These are phyloP conservation scores for Coriolopsis trogii DNA, from an alignment of 1,284 basidiomycete genomes.

Conservation along the genomic window DNA sequence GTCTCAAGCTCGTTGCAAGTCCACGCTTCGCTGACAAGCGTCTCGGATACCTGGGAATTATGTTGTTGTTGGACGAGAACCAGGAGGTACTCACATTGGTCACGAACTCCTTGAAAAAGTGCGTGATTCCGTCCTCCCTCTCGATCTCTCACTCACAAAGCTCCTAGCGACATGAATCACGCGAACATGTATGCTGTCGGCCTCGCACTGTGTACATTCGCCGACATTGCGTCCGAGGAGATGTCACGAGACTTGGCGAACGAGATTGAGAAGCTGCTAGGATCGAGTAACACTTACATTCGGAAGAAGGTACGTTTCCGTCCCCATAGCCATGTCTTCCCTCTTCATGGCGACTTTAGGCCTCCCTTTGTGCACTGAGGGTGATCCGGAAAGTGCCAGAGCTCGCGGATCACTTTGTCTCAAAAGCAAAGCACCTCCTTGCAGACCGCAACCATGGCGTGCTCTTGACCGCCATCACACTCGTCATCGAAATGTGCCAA, in stretches of 20 bases:
- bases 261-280: constrained; percentile 97
- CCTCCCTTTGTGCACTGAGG: constrained; percentile 94
- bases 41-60: constrained; percentile 96
- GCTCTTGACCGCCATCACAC: constrained; percentile 89
- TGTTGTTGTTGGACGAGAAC: constrained; percentile 97
- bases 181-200: constrained; percentile 99
- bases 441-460: constrained; percentile 98
- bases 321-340: background rate
- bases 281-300: constrained; percentile 98
- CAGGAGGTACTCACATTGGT: constrained; percentile 98
- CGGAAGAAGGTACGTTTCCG: constrained; percentile 84
- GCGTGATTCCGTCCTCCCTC: constrained; percentile 34
- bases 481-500: constrained; percentile 95
- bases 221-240: constrained; percentile 98
- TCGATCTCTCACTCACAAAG: constrained; percentile 5
- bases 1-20: constrained; percentile 98
- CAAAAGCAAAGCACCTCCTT: constrained; percentile 88
- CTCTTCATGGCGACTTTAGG: constrained; percentile 55
- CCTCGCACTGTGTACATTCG: constrained; percentile 96
- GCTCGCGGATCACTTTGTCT: constrained; percentile 90
- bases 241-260: constrained; percentile 97
- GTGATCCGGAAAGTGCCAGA: constrained; percentile 98
- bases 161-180: constrained; percentile 96
- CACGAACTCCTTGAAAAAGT: constrained; percentile 99
- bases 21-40: constrained; percentile 97